Conservation (phyloP, 75 land plant genomes). For the Sequoia sempervirens region DNA sequence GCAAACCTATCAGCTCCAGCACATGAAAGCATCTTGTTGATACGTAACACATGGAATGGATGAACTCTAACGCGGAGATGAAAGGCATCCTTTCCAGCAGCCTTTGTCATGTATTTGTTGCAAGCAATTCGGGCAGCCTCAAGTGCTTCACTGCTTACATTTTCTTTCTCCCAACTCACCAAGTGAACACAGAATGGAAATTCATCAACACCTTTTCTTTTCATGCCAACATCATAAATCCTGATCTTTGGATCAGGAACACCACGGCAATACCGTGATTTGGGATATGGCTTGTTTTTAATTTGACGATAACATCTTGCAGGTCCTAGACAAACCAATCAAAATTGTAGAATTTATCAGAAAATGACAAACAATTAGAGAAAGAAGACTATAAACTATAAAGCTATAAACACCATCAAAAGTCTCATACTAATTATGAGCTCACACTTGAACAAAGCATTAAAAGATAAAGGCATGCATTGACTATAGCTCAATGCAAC, state of each 20-base stretch:
- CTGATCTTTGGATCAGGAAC: constrained; percentile 69
- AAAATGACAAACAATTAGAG: not conserved
- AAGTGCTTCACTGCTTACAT: constrained; percentile 68
- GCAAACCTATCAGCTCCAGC: constrained; percentile 61
- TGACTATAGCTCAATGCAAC: not conserved
- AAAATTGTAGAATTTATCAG: not conserved
- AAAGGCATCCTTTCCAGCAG: constrained; percentile 61
- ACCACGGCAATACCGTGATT: constrained; percentile 65
- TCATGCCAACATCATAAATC: constrained; percentile 72
- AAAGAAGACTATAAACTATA: not conserved
- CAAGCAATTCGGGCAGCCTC: constrained; percentile 76
- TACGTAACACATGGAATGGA: constrained; percentile 69
- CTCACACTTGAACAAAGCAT: not conserved
- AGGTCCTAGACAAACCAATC: constrained; percentile 34
- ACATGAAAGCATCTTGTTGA: constrained; percentile 79
- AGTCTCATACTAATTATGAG: not conserved
- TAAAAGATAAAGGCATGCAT: not conserved
- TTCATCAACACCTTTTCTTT: constrained; percentile 69
- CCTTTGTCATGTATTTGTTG: constrained; percentile 71
- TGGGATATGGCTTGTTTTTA: constrained; percentile 73
- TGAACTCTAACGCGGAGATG: constrained; percentile 66
- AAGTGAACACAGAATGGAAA: constrained; percentile 68
- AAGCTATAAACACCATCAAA: not conserved
- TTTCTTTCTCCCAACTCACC: constrained; percentile 74
- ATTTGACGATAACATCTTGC: constrained; percentile 69